phyloP scores from a whole-genome alignment of 2,329 filamentous ascomycete species.

The Colletotrichum limetticola region DNA sequence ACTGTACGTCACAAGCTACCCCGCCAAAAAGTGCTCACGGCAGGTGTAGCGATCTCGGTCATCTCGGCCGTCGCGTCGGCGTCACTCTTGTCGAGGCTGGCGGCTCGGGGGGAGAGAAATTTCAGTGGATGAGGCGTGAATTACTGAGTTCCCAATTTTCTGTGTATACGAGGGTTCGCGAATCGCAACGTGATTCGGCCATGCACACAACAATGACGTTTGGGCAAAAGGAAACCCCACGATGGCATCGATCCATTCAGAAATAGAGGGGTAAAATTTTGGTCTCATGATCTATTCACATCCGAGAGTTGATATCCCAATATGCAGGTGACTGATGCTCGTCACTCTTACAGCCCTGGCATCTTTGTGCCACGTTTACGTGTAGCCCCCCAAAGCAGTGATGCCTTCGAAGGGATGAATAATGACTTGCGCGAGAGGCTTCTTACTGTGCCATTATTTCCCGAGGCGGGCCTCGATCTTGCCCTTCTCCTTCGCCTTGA shows the following conservation, averaged over 20 bases:
- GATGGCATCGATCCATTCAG: not conserved
- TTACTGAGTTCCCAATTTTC: not conserved
- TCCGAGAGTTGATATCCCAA: conserved; percentile 8
- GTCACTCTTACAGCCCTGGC: not conserved
- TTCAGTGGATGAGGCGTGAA: not conserved
- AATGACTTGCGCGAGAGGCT: not conserved
- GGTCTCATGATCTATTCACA: conserved; percentile 21
- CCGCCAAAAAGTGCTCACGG: conserved; percentile 20
- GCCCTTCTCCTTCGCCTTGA: conserved; percentile 73
- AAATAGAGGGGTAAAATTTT: not conserved
- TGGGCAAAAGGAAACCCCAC: not conserved
- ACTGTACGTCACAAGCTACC: conserved; percentile 24
- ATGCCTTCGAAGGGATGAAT: not conserved
- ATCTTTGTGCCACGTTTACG: conserved; percentile 4
- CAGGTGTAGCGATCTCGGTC: conserved; percentile 13
- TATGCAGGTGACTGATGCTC: conserved; percentile 16
- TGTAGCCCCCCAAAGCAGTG: not conserved
- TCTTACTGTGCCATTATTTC: conserved; percentile 37
- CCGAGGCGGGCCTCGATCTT: conserved; percentile 80
- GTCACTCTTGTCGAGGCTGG: not conserved
- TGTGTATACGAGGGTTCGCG: not conserved
- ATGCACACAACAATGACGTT: not conserved
- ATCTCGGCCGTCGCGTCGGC: not conserved
- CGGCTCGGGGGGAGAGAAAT: not conserved
- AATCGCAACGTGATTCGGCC: not conserved